Conservation (phyloP, 371 early-diverging fungal genomes). For the Umbelopsis sp. region DNA sequence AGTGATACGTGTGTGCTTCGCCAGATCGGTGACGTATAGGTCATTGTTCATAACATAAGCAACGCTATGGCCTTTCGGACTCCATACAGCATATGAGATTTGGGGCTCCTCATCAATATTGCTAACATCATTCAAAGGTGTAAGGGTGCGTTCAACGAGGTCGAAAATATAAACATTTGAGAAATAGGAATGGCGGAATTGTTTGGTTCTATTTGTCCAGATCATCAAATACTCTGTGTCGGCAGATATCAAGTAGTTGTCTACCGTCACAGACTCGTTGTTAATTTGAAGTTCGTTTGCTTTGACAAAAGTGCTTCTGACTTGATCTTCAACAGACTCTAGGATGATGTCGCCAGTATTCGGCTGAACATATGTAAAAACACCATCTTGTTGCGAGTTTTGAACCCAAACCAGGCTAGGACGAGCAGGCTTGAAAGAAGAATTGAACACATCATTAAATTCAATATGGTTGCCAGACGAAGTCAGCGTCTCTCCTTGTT, state of each 20-base stretch:
- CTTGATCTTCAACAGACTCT: constrained; percentile 39
- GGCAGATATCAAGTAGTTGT: constrained; percentile 65
- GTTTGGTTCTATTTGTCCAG: constrained; percentile 66
- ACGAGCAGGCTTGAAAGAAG: constrained; percentile 46
- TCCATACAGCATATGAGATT: constrained; percentile 75
- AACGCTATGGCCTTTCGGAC: constrained; percentile 79
- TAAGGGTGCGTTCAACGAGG: constrained; percentile 53
- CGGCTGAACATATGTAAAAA: constrained; percentile 50
- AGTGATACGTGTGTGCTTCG: constrained; percentile 74
- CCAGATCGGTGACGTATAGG: constrained; percentile 75
- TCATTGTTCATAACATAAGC: constrained; percentile 91
- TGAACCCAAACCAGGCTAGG: constrained; percentile 55
- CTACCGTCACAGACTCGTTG: constrained; percentile 29
- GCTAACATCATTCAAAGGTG: constrained; percentile 60
- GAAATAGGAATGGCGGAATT: constrained; percentile 86
- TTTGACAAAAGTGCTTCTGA: constrained; percentile 30
- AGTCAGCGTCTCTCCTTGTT: constrained; percentile 6
- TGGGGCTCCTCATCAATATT: constrained; percentile 36
- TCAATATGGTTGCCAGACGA: constrained; percentile 35
- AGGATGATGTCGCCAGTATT: constrained; percentile 50
- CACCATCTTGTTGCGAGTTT: constrained; percentile 55
- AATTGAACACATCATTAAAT: constrained; percentile 58
- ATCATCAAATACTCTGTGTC: constrained; percentile 81
- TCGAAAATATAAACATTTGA: constrained; percentile 82
- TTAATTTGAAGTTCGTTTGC: constrained; percentile 36